Evolutionary conservation across 805 yeast genomes (phyloP), one percentile per base, ranked within the genome.

Genomic region (Schwanniomyces yamadae): DNA sequence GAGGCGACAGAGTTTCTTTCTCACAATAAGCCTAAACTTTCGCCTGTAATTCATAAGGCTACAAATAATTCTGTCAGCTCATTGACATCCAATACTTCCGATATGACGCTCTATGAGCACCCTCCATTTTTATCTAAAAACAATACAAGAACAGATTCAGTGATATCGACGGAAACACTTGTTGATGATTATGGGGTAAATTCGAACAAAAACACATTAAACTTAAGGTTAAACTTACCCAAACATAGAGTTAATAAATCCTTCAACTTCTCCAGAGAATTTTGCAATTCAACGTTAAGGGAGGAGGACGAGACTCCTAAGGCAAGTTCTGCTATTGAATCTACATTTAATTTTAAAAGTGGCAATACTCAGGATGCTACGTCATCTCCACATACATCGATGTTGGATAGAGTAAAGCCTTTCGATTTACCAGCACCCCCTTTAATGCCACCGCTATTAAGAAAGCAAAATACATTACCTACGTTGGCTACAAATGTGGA

Each of bases 151-250:
- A 53, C 42, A 23, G 54, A 45, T 22, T 44, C 48, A 21, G 42
- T 47, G 15, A 21, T 44, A 8, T 59, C 65, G n/a, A 53, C 61
- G 1, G 66, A 60, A 11, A 62, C 67, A 3, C 40, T 62, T 25
- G 62, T 61, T 11, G 63, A 59, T n/a, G 60, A 50, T 3, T 4
- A 15, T 16, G 23, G 31, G 17, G 2, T 7, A 6, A 22, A 22
- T 7, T 30, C 29, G 30, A 16, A 15, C 5, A 19, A 36, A 28
- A 37, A 28, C 40, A 36, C 36, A n/a, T 39, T 46, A 5, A 48
- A 45, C 27, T 41, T 47, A 27, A 46, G 45, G 20, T 44, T 41
- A 10, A 33, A 30, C 28, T 27, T 36, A 12, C 40, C 44, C 14
- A 42, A 44, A 32, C 46, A 39, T 20, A 30, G 28, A 16, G 28